Evolutionary conservation across 2,329 filamentous ascomycete species (phyloP).

Genomic region (Penicillium sp.): DNA sequence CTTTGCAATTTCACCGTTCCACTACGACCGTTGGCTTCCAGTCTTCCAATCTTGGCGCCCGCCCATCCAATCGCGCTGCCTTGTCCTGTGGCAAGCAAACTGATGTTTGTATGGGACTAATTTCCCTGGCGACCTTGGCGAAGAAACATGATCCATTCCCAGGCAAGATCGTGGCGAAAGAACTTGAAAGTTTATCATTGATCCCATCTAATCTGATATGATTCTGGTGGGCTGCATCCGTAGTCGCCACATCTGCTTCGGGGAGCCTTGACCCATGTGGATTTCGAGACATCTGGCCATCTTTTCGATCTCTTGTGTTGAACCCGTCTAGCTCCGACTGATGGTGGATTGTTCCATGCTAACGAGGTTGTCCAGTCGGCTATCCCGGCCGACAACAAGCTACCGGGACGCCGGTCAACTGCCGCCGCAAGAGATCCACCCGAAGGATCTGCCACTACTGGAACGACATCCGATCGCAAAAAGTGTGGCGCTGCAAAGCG

Average conservation of each 20-base stretch:
- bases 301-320: not conserved
- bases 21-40: not conserved
- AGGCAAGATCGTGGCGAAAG: not conserved
- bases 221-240: not conserved
- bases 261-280: not conserved
- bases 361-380: not conserved
- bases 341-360: not conserved
- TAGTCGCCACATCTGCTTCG: not conserved
- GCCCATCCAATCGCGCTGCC: not conserved
- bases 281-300: not conserved
- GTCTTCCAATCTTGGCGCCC: not conserved
- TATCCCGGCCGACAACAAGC: not conserved
- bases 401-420: not conserved
- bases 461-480: not conserved
- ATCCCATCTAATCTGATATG: constrained; percentile 12
- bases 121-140: not conserved
- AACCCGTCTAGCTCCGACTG: not conserved
- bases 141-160: not conserved
- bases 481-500: not conserved
- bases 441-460: not conserved
- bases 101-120: not conserved
- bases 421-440: not conserved
- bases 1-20: not conserved
- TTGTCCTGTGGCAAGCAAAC: not conserved
- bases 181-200: constrained; percentile 1